Evolutionary conservation across 768 basidiomycete species (phyloP).

Genomic region (Russula ochroleuca): DNA sequence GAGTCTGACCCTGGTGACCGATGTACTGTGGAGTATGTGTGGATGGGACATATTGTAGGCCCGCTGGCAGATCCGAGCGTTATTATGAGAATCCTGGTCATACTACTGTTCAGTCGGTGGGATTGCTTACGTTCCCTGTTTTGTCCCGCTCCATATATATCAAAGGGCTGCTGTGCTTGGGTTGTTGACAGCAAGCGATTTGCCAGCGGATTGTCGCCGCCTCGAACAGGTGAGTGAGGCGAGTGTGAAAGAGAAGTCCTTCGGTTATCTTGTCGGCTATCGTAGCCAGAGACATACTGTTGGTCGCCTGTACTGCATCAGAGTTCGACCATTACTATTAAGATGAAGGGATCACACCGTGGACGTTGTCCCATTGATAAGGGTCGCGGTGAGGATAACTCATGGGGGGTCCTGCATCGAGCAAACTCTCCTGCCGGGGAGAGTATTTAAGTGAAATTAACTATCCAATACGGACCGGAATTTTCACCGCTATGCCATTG

Average conservation of each 20-base stretch:
- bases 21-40: neutral
- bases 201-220: too few species aligned
- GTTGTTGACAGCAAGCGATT: too few species aligned
- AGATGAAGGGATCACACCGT: too few species aligned
- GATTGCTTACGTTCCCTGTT: slow-evolving; percentile 2
- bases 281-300: too few species aligned
- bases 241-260: too few species aligned
- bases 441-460: slow-evolving; percentile 5
- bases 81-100: neutral
- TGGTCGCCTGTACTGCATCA: too few species aligned
- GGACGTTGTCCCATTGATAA: neutral
- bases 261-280: too few species aligned
- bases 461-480: too few species aligned
- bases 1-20: neutral
- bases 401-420: slow-evolving; percentile 11
- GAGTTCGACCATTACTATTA: too few species aligned
- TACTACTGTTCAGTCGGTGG: too few species aligned
- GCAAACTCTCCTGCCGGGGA: neutral
- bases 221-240: too few species aligned
- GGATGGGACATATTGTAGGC: neutral
- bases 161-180: neutral
- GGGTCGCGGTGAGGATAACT: neutral
- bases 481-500: neutral
- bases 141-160: neutral
- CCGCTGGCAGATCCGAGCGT: neutral